Evolutionary conservation across 1,284 basidiomycete species (phyloP).

Genomic region (Testicularia cyperi): DNA sequence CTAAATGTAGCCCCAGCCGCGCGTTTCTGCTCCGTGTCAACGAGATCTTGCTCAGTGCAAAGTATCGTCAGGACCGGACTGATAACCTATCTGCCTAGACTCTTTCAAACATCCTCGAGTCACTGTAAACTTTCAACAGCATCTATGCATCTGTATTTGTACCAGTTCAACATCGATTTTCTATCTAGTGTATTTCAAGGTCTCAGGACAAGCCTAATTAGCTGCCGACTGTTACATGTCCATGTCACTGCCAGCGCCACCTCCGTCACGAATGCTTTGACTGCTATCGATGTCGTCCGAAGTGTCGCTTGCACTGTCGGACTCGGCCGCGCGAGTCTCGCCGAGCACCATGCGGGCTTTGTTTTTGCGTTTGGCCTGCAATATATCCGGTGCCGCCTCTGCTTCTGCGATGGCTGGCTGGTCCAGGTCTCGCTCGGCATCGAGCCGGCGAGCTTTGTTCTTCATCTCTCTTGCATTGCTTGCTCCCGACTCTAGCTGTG

Average conservation of each 20-base stretch:
- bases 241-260: neutral
- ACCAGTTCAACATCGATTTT: no score
- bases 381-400: slow-evolving; percentile 18
- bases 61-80: neutral
- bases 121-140: no score
- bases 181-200: no score
- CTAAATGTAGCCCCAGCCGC: slow-evolving; percentile 73
- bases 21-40: slow-evolving; percentile 76
- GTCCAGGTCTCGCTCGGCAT: slow-evolving; percentile 33
- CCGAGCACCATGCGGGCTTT: slow-evolving; percentile 31
- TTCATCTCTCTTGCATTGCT: slow-evolving; percentile 17
- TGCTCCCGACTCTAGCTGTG: slow-evolving; percentile 12
- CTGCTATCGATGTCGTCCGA: slow-evolving; percentile 25
- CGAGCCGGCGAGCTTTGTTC: slow-evolving; percentile 19
- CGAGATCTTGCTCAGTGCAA: slow-evolving; percentile 69
- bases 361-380: slow-evolving; percentile 10
- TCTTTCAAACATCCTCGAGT: no score
- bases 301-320: slow-evolving; percentile 1
- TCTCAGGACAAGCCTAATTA: no score
- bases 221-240: no score
- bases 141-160: no score
- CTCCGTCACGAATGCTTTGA: slow-evolving; percentile 62
- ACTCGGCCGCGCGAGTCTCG: slow-evolving; percentile 28
- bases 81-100: neutral
- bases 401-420: slow-evolving; percentile 20